These are phyloP conservation scores for Penicillium hordei DNA, from an alignment of 2,329 filamentous ascomycete species.

Conservation along the genomic window DNA sequence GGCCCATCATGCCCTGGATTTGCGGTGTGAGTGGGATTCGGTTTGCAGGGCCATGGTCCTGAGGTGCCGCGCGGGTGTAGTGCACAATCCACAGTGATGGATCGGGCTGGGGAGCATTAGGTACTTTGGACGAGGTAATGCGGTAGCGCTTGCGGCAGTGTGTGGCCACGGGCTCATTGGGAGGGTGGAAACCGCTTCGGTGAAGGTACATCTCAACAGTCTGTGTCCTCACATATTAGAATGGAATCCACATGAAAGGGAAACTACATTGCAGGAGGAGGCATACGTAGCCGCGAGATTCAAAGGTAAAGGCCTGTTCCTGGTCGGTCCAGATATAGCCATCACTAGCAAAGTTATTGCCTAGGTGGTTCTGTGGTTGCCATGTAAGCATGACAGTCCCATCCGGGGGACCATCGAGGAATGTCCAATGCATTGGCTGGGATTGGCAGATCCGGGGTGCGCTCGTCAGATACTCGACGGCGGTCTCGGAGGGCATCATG, in stretches of 20 bases:
- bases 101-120: slow-evolving; percentile 70
- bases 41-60: slow-evolving; percentile 68
- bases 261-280: not conserved
- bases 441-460: slow-evolving; percentile 81
- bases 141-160: slow-evolving; percentile 86
- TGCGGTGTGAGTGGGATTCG: slow-evolving; percentile 51
- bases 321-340: slow-evolving; percentile 87
- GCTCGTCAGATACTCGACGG: slow-evolving; percentile 77
- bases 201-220: slow-evolving; percentile 86
- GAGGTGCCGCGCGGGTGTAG: slow-evolving; percentile 74
- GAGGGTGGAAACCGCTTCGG: slow-evolving; percentile 74
- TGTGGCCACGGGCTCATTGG: slow-evolving; percentile 68
- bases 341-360: slow-evolving; percentile 79
- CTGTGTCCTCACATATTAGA: slow-evolving; percentile 48
- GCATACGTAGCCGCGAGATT: slow-evolving; percentile 66
- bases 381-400: slow-evolving; percentile 82
- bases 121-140: slow-evolving; percentile 69
- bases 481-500: slow-evolving; percentile 70
- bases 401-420: slow-evolving; percentile 77
- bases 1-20: slow-evolving; percentile 43
- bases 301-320: slow-evolving; percentile 74
- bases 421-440: slow-evolving; percentile 90
- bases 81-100: slow-evolving; percentile 87
- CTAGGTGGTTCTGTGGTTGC: slow-evolving; percentile 74
- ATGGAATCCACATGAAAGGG: not conserved